Evolutionary conservation across 1,284 basidiomycete genomes (phyloP), one percentile per base, ranked within the genome.

Genomic region (Microbotryum saponariae): DNA sequence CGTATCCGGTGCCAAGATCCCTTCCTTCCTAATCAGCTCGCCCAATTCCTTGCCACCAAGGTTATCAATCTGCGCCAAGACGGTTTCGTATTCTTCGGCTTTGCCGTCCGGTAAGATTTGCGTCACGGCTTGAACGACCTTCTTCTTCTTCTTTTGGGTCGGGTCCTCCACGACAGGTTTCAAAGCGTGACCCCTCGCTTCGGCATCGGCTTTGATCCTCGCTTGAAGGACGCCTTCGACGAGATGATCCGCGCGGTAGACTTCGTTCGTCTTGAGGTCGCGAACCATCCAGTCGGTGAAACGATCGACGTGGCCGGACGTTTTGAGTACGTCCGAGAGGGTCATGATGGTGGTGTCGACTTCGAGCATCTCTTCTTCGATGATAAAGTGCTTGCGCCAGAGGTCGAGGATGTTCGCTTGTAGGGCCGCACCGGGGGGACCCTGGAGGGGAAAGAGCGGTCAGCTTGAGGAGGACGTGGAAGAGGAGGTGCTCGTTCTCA

Each of bases 261-360:
- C 96, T 74, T 98, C 93, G 53, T 93, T 93, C 37, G 88, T 96
- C 79, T 91, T 85, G 25, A 79, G 78, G 73, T 99, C 96, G 79
- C 96, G 96, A 75, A 91, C 89, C 96, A 98, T 98, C 93, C 93
- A 98, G 75, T 98, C 96, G 21, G 94, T 89, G 74, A 98, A 99
- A 72, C 94, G 86, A 65, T 94, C 94, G 61, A 98, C 96, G 78
- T 98, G 96, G 44, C 96, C 96, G 37, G 92, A 97, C 0, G 94
- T 88, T 77, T 97, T 94, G 76, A 98, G 93, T 6, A 99, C 94
- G 18, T 93, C 82, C 1, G 89, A 83, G 31, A 93, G 87, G 0
- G 94, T 98, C 87, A 98, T 94, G 78, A 96, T 87, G 48, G 96
- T 97, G 31, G 93, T 97, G 75, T 98, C 94, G 68, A 98, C 84